These are phyloP conservation scores for Coemansia sp. DNA, from an alignment of 192 early-diverging fungal genomes.

Conservation along the genomic window DNA sequence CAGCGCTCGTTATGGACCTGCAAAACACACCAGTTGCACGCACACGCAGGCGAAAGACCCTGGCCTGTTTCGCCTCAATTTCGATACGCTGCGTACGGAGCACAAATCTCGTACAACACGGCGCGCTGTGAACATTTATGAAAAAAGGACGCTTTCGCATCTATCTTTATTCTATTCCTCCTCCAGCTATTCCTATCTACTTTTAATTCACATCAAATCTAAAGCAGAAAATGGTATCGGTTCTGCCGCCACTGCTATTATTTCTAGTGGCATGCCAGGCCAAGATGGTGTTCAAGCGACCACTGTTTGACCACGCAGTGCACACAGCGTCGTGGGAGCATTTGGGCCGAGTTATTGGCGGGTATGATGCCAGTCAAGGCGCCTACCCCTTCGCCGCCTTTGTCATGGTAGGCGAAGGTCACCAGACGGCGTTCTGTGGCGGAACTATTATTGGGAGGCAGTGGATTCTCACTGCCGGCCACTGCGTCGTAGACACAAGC, in stretches of 20 bases:
- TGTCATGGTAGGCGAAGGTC: conserved; percentile 37
- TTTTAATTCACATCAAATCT: too few relatives aligned
- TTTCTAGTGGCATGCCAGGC: background rate
- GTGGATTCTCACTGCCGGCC: conserved; percentile 51
- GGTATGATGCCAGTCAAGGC: conserved; percentile 17
- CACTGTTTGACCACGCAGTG: background rate
- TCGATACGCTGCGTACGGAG: too few relatives aligned
- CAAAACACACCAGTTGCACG: too few relatives aligned
- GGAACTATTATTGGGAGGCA: conserved; percentile 34
- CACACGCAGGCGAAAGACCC: too few relatives aligned
- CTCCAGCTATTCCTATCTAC: too few relatives aligned
- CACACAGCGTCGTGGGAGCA: conserved; percentile 1
- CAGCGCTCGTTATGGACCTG: too few relatives aligned
- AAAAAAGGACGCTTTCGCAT: too few relatives aligned
- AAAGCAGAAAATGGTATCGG: too few relatives aligned
- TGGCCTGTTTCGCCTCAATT: too few relatives aligned
- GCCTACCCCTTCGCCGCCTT: conserved; percentile 45
- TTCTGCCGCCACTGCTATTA: background rate
- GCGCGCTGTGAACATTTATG: too few relatives aligned
- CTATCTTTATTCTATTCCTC: too few relatives aligned
- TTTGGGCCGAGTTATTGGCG: conserved; percentile 46
- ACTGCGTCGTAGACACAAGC: conserved; percentile 43
- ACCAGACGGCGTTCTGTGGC: conserved; percentile 41
- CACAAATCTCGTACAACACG: too few relatives aligned
- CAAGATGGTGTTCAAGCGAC: conserved; percentile 13